phyloP scores from a whole-genome alignment of 768 basidiomycete species.

The Chlorophyllum brunneum region DNA sequence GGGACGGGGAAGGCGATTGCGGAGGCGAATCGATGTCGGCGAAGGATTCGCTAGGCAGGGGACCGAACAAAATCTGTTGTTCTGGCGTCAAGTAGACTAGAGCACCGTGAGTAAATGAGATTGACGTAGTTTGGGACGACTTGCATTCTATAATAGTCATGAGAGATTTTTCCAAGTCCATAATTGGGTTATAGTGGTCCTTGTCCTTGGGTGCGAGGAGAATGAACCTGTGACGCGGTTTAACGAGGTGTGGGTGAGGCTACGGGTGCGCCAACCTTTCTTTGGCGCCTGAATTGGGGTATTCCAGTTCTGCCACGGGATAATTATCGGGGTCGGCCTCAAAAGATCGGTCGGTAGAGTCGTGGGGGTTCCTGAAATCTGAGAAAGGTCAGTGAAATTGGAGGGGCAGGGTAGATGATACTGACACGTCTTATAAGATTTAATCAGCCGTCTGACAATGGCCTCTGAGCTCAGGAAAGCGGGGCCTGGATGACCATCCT shows the following conservation, averaged over 20 bases:
- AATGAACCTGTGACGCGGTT: slow-evolving; percentile 50
- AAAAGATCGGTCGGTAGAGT: slow-evolving; percentile 61
- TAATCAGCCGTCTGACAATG: slow-evolving; percentile 60
- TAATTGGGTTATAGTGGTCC: slow-evolving; percentile 84
- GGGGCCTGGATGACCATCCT: slow-evolving; percentile 49
- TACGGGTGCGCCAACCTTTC: slow-evolving; percentile 50
- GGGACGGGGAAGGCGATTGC: slow-evolving; percentile 29
- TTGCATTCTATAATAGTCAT: slow-evolving; percentile 70
- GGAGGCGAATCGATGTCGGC: slow-evolving; percentile 35
- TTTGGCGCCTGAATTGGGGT: slow-evolving; percentile 64
- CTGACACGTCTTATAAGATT: slow-evolving; percentile 65
- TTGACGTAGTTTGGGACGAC: slow-evolving; percentile 17
- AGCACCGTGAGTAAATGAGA: slow-evolving; percentile 13
- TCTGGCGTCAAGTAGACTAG: slow-evolving; percentile 64
- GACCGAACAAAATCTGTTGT: slow-evolving; percentile 65
- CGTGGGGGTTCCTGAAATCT: slow-evolving; percentile 71
- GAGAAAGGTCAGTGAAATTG: slow-evolving; percentile 12
- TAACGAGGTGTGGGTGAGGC: not conserved
- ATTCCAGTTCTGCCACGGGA: slow-evolving; percentile 73
- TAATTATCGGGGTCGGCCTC: slow-evolving; percentile 56
- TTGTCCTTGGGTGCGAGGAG: slow-evolving; percentile 79
- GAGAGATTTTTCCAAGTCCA: slow-evolving; percentile 70
- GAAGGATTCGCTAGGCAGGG: slow-evolving; percentile 49
- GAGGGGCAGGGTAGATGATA: not conserved
- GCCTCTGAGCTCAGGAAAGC: slow-evolving; percentile 59